Percentiles rank a stretch among this genome's conserved stretches.
phyloP scores from a whole-genome alignment of 176 grass and related monocot genomes.

The Aechmea fasciata region DNA sequence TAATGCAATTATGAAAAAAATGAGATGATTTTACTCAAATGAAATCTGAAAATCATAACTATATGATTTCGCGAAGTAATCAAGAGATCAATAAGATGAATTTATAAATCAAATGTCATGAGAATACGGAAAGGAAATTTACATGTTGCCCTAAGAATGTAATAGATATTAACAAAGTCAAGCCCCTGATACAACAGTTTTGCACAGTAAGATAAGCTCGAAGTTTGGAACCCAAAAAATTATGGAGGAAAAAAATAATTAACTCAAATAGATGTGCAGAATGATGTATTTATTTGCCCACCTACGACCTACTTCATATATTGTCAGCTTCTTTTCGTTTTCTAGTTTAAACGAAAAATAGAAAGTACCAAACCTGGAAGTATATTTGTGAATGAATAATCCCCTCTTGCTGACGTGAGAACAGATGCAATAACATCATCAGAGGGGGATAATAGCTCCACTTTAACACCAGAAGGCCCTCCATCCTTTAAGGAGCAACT shows the following conservation, averaged over 20 bases:
- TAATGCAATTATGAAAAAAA: background rate
- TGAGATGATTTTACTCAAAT: background rate
- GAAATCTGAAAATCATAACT: background rate
- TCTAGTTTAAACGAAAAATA: slow-evolving; percentile 9
- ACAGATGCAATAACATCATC: slow-evolving; percentile 67
- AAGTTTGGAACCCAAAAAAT: background rate
- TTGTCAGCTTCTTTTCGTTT: background rate
- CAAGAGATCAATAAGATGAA: background rate
- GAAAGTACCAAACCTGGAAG: slow-evolving; percentile 63
- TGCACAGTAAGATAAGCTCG: background rate
- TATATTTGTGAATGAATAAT: slow-evolving; percentile 78
- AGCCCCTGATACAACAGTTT: background rate
- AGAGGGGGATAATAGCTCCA: slow-evolving; percentile 48
- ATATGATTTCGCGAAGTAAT: background rate
- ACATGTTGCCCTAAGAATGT: background rate
- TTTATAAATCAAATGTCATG: background rate
- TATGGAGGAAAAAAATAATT: background rate
- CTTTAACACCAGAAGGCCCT: slow-evolving; percentile 89
- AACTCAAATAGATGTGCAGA: too few species aligned
- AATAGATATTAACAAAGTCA: background rate
- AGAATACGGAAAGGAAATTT: background rate
- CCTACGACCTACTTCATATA: background rate
- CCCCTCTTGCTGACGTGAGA: slow-evolving; percentile 53
- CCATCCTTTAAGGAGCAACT: slow-evolving; percentile 51
- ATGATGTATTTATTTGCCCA: background rate